Evolutionary conservation across 257 asterid species (phyloP).

Genomic region (Nicotiana otophora): DNA sequence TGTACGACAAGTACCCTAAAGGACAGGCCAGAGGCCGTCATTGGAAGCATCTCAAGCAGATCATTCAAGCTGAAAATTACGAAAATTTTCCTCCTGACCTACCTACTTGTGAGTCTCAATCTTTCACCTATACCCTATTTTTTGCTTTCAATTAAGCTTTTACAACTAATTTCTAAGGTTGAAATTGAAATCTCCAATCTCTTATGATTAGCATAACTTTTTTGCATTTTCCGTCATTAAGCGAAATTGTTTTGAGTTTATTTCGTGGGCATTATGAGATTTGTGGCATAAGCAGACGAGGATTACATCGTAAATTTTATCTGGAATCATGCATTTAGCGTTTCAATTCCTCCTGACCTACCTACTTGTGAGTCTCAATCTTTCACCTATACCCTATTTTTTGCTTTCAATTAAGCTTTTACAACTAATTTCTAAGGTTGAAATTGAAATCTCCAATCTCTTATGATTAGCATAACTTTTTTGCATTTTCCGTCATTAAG

Average conservation of each 20-base stretch:
- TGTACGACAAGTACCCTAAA: conserved; percentile 85
- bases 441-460: no score
- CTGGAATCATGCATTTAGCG: neutral
- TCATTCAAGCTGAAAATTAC: conserved; percentile 82
- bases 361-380: conserved; percentile 61
- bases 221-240: neutral
- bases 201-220: neutral
- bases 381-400: no score
- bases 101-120: conserved; percentile 62
- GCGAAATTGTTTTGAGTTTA: neutral
- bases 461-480: neutral
- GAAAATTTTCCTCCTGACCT: conserved; percentile 54
- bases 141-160: neutral
- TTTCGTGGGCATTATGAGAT: neutral
- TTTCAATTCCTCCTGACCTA: conserved; percentile 28
- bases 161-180: no score
- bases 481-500: neutral
- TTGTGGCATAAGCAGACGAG: neutral
- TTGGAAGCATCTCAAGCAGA: conserved; percentile 96
- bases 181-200: no score
- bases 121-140: no score
- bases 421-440: no score
- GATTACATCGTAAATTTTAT: neutral
- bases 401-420: neutral
- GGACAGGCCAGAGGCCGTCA: conserved; percentile 77